Base-by-base conservation (phyloP, 257 asterid genomes). In the Galeopsis tetrahit region DNA sequence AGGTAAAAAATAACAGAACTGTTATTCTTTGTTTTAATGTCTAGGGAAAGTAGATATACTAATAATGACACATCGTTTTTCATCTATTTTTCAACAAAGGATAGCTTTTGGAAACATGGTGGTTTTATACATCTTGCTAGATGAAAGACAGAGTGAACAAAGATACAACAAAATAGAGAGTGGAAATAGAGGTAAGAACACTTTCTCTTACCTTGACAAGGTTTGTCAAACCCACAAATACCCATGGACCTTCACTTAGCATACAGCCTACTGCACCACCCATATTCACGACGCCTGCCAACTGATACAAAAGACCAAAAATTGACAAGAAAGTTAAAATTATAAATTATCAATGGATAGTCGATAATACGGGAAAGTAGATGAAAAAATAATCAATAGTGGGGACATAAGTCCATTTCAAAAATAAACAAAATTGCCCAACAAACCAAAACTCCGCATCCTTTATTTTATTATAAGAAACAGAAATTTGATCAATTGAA, bases 231-330 rank as follows among this genome's bases (percentile, higher is more conserved):
- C 99, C 99, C 60, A 92, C 90, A 51, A 95, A 95, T 42, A 95
- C 82, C 99, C 99, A 94, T 35, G 99, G 90, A 61, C 99, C 99
- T 88, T 94, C 99, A 85, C 97, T 89, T 52, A 89, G 78, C 93
- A 94, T 81, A 71, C 98, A 89, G 73, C 99, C 96, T 21, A 94
- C 80, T 57, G 91, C 83, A 77, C 89, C 88, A 43, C 87, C 96
- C 80, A 91, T 31, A 73, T 79, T 88, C 68, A 91, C 80, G 36
- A 77, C 84, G 7, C 85, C 95, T 43, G 90, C 88, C 79, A 89
- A 71, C 98, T 92, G 83, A 63, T 63, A 59, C 10, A 46, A 78
- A 55, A 60, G 58, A 57, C 36, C 62, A 73, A 68, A 79, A 72
- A 36, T 43, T 44, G 59, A 60, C 43, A 68, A 55, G 62, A 6